These are phyloP conservation scores for Guadua angustifolia DNA, from an alignment of 176 grass and related monocot genomes.

Conservation along the genomic window DNA sequence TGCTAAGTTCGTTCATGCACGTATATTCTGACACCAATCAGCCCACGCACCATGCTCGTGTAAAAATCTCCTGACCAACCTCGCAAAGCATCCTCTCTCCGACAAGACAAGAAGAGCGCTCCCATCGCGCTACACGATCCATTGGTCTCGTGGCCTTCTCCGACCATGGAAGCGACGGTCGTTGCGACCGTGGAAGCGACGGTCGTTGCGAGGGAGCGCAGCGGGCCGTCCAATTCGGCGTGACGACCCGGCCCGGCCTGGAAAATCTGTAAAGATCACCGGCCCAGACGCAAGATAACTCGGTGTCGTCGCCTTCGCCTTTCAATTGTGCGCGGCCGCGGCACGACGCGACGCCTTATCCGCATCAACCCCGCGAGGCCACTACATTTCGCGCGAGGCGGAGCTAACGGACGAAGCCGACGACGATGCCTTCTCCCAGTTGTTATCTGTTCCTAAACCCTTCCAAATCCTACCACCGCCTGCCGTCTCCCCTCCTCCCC, in stretches of 20 bases:
- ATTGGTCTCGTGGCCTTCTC: no score
- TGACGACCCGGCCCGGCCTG: not conserved
- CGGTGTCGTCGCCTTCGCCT: not conserved
- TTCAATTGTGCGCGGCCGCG: no score
- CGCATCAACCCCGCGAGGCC: not conserved
- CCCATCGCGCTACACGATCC: no score
- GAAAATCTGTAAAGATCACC: not conserved
- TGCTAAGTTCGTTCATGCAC: not conserved
- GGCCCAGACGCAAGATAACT: not conserved
- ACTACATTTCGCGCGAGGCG: not conserved
- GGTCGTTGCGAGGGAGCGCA: not conserved
- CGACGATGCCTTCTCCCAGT: slow-evolving; percentile 47
- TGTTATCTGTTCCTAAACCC: slow-evolving; percentile 49
- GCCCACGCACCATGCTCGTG: no score
- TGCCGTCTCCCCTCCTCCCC: not conserved
- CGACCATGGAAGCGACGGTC: no score
- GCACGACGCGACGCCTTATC: slow-evolving; percentile 43
- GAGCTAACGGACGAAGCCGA: not conserved
- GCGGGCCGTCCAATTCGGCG: not conserved
- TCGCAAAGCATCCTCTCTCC: no score
- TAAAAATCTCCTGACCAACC: no score
- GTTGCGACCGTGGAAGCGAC: not conserved
- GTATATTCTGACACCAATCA: not conserved
- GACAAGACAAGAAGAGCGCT: no score
- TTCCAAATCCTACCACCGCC: not conserved